Evolutionary conservation across 331 rosid species (phyloP).

Genomic region (Prunus yedoensis): DNA sequence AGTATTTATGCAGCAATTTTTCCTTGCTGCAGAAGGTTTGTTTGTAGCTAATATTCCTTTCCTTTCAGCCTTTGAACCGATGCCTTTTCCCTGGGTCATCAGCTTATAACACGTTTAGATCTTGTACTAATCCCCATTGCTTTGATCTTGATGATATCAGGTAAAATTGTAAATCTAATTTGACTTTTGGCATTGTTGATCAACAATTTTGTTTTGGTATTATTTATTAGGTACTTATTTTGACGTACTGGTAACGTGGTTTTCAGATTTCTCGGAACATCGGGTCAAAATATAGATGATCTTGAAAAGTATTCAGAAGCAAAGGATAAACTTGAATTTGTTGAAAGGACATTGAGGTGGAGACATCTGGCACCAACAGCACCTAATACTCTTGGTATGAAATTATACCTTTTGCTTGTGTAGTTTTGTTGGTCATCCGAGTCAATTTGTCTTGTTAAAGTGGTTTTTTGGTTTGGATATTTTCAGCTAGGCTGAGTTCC

Average conservation of each 20-base stretch:
- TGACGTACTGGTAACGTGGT: conserved; percentile 23
- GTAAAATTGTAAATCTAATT: conserved; percentile 29
- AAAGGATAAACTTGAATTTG: conserved; percentile 71
- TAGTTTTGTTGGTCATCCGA: conserved; percentile 1
- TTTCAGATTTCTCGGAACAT: conserved; percentile 90
- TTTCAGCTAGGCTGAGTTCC: conserved; percentile 13
- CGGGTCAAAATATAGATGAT: conserved; percentile 88
- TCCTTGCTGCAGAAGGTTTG: background rate
- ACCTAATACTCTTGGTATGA: conserved; percentile 96
- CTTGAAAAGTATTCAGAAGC: conserved; percentile 88
- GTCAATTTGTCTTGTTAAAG: conserved; percentile 3
- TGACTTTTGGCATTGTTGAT: background rate
- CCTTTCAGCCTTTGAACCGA: conserved; percentile 76
- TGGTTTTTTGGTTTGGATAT: conserved; percentile 13
- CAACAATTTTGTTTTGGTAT: background rate
- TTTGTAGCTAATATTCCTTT: conserved; percentile 33
- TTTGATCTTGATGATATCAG: conserved; percentile 84
- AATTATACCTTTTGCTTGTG: conserved; percentile 20
- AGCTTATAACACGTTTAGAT: conserved; percentile 79
- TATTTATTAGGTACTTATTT: background rate
- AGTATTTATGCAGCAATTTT: conserved; percentile 5
- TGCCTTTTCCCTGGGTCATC: conserved; percentile 97
- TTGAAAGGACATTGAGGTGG: conserved; percentile 95
- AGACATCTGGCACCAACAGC: conserved; percentile 98
- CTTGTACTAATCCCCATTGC: conserved; percentile 89